Base-by-base conservation (phyloP, 352 stramenopile genomes). In the Phytophthora pistaciae region DNA sequence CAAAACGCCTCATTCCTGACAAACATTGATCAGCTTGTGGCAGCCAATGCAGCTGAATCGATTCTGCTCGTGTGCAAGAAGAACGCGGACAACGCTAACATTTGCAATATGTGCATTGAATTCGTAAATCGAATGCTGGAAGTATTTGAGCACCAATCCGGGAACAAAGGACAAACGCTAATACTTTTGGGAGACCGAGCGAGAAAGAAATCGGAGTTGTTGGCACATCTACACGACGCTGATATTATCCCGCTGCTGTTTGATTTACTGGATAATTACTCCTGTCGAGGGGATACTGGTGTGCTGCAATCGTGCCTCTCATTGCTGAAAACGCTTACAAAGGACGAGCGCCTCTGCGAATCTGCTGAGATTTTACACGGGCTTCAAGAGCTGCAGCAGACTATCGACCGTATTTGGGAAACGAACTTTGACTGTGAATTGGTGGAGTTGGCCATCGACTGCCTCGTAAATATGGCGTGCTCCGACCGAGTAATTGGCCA, bases 381-480 rank as follows among this genome's bases (percentile, higher is more conserved):
- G 0, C 54, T 88, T 27, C 58, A 69, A 53, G 66, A 80, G n/a
- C 29, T 88, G 7, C 74, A 78, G 18, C 60, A 73, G 40, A 72
- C 72, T 0, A 63, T 84, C 18, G 44, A 77, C 13, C 44, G 68
- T 16, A 50, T 83, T 11, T 77, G 67, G 74, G 36, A 65, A 14
- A 21, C 75, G 9, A 62, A 52, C 10, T 61, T 60, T 0, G 70
- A 80, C 9, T 31, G 53, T n/a, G 36, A 7, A 6, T 55, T 87
- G 40, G 38, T 87, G 3, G 81, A 89, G 53, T 57, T 79, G 8
- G 76, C 69, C 0, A 59, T 89, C 29, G 81, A 89, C 55, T 80
- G 78, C 18, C 60, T 89, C 29, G 71, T 85, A 3, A 87, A 89
- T 56, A 56, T 83, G 8, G 78, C 77, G 23, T 84, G 81, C 55